Percentiles rank a stretch among this genome's conserved stretches.
Evolutionary conservation across 768 basidiomycete species (phyloP).

Genomic region (Trametes sanguinea): DNA sequence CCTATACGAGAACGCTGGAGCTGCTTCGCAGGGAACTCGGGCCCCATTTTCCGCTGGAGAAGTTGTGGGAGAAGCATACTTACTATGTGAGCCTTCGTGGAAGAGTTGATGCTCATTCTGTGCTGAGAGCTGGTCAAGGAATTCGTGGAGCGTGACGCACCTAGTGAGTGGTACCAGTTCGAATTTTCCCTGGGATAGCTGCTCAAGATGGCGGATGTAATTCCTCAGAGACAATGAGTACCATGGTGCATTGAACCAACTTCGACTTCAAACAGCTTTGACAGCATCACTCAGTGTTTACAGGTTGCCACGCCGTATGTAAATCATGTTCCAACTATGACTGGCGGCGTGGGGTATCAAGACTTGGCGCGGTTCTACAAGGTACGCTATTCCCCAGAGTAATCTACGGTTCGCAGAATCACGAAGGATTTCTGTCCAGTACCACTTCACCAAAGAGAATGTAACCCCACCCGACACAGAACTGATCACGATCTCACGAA

Average conservation of each 20-base stretch:
- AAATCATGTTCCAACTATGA: conserved; percentile 46
- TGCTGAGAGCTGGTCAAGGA: conserved; percentile 30
- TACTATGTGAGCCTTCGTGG: conserved; percentile 37
- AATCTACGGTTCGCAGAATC: background rate
- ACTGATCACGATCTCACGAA: conserved; percentile 44
- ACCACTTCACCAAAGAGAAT: conserved; percentile 40
- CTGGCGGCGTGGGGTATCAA: conserved; percentile 47
- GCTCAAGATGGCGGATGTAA: background rate
- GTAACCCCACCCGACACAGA: conserved; percentile 44
- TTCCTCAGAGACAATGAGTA: conserved; percentile 42
- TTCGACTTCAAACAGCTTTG: background rate
- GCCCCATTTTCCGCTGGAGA: conserved; percentile 47
- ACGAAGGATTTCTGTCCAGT: conserved; percentile 24
- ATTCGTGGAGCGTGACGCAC: conserved; percentile 42
- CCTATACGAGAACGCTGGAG: conserved; percentile 42
- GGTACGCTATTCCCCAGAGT: conserved; percentile 22
- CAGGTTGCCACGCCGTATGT: conserved; percentile 46
- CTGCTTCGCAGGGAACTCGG: conserved; percentile 40
- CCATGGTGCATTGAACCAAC: conserved; percentile 35
- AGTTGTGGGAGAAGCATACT: conserved; percentile 49
- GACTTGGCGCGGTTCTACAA: conserved; percentile 50
- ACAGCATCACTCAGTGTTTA: background rate
- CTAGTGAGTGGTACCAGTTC: conserved; percentile 32
- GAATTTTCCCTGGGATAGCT: too few relatives aligned
- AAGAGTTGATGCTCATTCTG: background rate